A percentile compares a stretch with the other conserved stretches of the same genome.
Evolutionary conservation across 176 grass and related monocot genomes (phyloP).

Genomic region (Coix lacrymajobi): DNA sequence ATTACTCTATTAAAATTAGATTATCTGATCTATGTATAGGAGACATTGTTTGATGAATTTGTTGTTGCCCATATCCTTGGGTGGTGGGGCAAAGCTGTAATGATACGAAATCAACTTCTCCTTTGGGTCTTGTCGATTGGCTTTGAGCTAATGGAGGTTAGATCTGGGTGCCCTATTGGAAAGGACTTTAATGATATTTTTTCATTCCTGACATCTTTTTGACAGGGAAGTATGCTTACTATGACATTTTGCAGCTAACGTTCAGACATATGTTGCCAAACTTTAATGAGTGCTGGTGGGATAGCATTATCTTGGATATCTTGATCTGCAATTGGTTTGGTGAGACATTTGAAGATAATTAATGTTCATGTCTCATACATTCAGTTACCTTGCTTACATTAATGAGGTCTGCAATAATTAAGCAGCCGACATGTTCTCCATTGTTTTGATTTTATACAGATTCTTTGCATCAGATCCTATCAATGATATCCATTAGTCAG

Average conservation of each 20-base stretch:
- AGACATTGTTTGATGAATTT: conserved; percentile 98
- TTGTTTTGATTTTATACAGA: conserved; percentile 16
- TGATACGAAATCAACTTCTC: conserved; percentile 96
- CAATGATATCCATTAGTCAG: neutral
- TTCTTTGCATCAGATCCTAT: conserved; percentile 24
- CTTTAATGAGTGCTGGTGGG: conserved; percentile 99
- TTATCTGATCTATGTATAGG: conserved; percentile 50
- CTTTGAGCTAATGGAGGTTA: conserved; percentile 98
- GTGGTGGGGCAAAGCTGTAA: conserved; percentile 99
- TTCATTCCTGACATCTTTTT: conserved; percentile 16
- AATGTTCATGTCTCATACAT: neutral
- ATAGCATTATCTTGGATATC: conserved; percentile 97
- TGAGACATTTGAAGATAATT: conserved; percentile 36
- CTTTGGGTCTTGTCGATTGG: conserved; percentile 94
- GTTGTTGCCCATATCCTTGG: conserved; percentile 93
- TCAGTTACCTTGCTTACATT: conserved; percentile 1
- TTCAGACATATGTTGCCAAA: conserved; percentile 99
- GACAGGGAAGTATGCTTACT: conserved; percentile 23
- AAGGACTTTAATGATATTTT: neutral
- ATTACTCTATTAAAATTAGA: conserved; percentile 29
- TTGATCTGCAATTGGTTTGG: conserved; percentile 99
- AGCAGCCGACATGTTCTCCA: neutral
- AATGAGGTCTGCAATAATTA: neutral
- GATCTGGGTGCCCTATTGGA: conserved; percentile 18
- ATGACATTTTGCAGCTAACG: conserved; percentile 62